These are phyloP conservation scores for Diddensiella caesifluorescens DNA, from an alignment of 805 yeast genomes.

Conservation along the genomic window DNA sequence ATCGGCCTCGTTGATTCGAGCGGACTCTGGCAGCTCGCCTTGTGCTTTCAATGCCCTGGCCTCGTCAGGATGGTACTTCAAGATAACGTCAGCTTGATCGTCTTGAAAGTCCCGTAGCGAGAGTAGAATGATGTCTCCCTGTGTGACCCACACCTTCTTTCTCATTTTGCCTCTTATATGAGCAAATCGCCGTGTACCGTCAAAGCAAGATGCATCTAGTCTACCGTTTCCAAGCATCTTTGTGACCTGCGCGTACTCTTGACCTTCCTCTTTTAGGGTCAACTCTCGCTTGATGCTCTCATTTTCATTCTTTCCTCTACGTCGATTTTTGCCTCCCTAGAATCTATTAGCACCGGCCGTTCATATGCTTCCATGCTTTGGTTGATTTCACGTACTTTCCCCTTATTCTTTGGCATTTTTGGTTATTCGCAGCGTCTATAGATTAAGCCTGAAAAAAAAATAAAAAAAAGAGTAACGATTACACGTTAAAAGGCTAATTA, in stretches of 20 bases:
- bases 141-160: slow-evolving; percentile 99
- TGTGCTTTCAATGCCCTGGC: slow-evolving; percentile 92
- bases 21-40: slow-evolving; percentile 96
- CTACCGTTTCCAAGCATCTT: slow-evolving; percentile 99
- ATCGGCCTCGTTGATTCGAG: slow-evolving; percentile 96
- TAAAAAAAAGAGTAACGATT: background rate
- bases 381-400: slow-evolving; percentile 46
- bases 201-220: slow-evolving; percentile 92
- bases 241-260: slow-evolving; percentile 96
- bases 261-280: slow-evolving; percentile 88
- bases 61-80: slow-evolving; percentile 94
- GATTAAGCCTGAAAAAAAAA: background rate
- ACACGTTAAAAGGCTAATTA: too few species aligned
- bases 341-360: slow-evolving; percentile 14
- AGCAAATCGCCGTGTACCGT: slow-evolving; percentile 88
- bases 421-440: background rate
- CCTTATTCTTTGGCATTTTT: slow-evolving; percentile 72
- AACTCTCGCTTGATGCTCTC: slow-evolving; percentile 92
- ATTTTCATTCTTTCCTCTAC: slow-evolving; percentile 97
- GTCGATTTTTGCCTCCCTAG: slow-evolving; percentile 62
- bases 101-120: slow-evolving; percentile 98
- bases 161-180: slow-evolving; percentile 98
- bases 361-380: too few species aligned
- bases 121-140: slow-evolving; percentile 94
- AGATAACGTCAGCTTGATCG: slow-evolving; percentile 95